These are phyloP conservation scores for Lentinula sp. DNA, from an alignment of 768 basidiomycete species.

Conservation along the genomic window DNA sequence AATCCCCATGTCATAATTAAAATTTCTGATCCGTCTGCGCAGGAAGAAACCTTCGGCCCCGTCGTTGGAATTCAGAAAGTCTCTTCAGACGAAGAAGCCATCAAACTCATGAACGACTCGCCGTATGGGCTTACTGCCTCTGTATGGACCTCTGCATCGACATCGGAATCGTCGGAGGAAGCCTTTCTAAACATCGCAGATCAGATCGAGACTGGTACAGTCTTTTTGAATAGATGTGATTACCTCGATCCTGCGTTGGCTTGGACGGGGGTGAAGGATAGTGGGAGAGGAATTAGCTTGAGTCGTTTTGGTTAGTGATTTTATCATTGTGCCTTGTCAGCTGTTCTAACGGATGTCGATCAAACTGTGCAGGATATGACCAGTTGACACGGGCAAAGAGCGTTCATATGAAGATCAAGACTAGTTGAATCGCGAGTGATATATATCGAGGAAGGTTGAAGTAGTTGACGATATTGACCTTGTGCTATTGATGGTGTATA, in stretches of 20 bases:
- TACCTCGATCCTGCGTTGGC: constrained; percentile 87
- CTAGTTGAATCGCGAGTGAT: constrained; percentile 11
- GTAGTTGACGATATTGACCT: too few species aligned
- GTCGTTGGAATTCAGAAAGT: constrained; percentile 93
- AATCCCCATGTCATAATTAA: too few species aligned
- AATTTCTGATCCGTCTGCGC: neutral
- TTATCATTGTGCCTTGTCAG: neutral
- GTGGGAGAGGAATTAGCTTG: constrained; percentile 85
- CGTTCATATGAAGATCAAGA: constrained; percentile 79
- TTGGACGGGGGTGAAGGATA: constrained; percentile 94
- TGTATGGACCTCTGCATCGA: constrained; percentile 79
- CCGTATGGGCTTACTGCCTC: constrained; percentile 92
- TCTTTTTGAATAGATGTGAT: constrained; percentile 91
- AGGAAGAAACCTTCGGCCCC: constrained; percentile 93
- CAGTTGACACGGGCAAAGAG: constrained; percentile 79
- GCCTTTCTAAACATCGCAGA: constrained; percentile 67
- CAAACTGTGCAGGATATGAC: constrained; percentile 61
- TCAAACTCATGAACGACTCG: constrained; percentile 93
- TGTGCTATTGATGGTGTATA: too few species aligned
- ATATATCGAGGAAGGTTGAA: too few species aligned
- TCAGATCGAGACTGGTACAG: constrained; percentile 82
- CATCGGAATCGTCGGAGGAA: constrained; percentile 52
- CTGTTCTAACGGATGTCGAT: neutral
- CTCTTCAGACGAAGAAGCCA: constrained; percentile 78
- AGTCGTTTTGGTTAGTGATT: constrained; percentile 73